Percentiles rank a stretch among this genome's conserved stretches.
Conservation (phyloP, 1,139 yeast species). For the Geotrichum carabidarum region DNA sequence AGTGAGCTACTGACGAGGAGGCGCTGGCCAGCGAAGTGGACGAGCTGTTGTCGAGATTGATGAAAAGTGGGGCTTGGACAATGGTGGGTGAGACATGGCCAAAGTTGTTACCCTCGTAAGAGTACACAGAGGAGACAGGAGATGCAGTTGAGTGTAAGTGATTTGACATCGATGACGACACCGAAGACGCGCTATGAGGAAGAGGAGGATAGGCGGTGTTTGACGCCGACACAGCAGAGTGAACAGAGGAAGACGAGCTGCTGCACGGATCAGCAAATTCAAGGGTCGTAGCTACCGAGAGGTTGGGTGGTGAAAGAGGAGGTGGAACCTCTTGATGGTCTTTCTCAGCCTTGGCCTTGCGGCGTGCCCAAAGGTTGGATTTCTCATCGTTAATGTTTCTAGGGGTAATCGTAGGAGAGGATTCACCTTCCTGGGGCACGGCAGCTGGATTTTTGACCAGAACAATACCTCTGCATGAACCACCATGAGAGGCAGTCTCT, state of each 20-base stretch:
- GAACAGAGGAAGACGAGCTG: constrained; percentile 5
- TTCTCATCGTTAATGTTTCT: constrained; percentile 1
- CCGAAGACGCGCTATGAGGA: constrained; percentile 7
- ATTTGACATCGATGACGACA: constrained; percentile 1
- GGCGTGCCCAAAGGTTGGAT: constrained; percentile 14
- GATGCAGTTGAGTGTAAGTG: constrained; percentile 1
- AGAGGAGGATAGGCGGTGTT: constrained; percentile 12
- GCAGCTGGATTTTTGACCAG: neutral
- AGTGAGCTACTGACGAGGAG: neutral
- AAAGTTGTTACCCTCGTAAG: neutral
- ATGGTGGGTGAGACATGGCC: constrained; percentile 12
- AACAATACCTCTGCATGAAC: constrained; percentile 11
- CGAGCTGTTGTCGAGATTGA: constrained; percentile 6
- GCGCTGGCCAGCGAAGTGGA: constrained; percentile 8
- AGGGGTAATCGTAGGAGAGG: constrained; percentile 16
- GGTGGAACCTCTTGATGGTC: neutral
- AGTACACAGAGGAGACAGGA: constrained; percentile 3
- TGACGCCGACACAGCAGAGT: constrained; percentile 10
- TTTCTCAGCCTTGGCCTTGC: constrained; percentile 17
- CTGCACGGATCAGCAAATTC: constrained; percentile 1
- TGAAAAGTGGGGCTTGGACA: neutral
- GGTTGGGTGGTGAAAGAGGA: constrained; percentile 7
- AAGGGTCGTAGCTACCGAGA: constrained; percentile 5
- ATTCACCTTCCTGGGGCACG: constrained; percentile 2
- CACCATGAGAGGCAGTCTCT: neutral